These are phyloP conservation scores for Lagenaria siceraria DNA, from an alignment of 306 rosid genomes.

Conservation along the genomic window DNA sequence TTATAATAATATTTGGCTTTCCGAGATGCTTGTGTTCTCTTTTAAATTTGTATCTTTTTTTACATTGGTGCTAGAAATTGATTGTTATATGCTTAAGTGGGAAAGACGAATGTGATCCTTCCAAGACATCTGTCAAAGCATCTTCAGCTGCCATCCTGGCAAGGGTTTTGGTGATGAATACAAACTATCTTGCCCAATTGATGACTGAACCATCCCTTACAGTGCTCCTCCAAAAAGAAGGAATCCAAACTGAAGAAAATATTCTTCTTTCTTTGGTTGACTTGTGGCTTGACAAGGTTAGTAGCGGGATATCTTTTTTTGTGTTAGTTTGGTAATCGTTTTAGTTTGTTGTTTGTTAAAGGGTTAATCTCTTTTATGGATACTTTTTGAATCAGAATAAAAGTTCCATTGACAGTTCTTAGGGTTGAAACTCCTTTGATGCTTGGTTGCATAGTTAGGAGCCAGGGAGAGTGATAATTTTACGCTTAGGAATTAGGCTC, in stretches of 20 bases:
- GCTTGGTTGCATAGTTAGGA: background rate
- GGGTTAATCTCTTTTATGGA: background rate
- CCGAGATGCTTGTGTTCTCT: background rate
- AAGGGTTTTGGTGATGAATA: constrained; percentile 87
- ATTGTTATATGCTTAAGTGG: constrained; percentile 69
- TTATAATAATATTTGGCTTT: background rate
- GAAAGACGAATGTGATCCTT: constrained; percentile 77
- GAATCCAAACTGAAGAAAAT: constrained; percentile 59
- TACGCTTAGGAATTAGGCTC: background rate
- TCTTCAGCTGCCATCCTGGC: constrained; percentile 93
- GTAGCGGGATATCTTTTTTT: constrained; percentile 4
- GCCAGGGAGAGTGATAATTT: background rate
- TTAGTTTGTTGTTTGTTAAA: background rate
- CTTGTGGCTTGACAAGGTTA: constrained; percentile 94
- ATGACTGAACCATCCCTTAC: constrained; percentile 68
- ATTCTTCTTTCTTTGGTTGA: constrained; percentile 82
- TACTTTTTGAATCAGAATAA: background rate
- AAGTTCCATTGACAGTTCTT: background rate
- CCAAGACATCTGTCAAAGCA: constrained; percentile 74
- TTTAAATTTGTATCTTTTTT: constrained; percentile 8
- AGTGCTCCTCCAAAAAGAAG: constrained; percentile 52
- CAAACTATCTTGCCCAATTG: constrained; percentile 78
- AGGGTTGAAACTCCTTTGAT: background rate
- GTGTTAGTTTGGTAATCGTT: background rate
- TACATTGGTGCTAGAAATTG: constrained; percentile 49